Base-by-base conservation (phyloP, 1,139 yeast genomes). In the Nakaseomyces glabratus region DNA sequence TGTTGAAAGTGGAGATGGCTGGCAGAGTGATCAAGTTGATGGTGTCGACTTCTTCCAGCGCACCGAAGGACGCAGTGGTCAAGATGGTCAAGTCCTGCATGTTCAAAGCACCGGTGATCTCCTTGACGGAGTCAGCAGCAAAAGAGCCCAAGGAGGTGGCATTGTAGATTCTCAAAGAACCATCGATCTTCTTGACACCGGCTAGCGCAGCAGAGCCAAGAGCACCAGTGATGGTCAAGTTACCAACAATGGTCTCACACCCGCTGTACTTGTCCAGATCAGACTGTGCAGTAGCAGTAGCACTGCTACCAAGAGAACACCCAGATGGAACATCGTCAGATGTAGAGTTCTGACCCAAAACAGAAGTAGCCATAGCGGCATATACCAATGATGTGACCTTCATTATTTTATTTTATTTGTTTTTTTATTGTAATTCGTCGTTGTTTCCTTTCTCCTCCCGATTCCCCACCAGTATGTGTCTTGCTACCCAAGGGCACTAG, bases 201-300 rank as follows among this genome's bases (percentile, higher is more conserved):
- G 71, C 68, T 52, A 76, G 60, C 41, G 73, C 70, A 51, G 79
- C 74, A 42, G 71, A 51, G 49, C 74, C 76, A 39, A 79, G 33
- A 10, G 58, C 61, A 66, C 88, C 86, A 43, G 73, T 58, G 57
- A 90, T 69, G 62, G 69, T 63, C 55, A 90, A 66, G 60, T 80
- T 80, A 69, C 96, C 98, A 46, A 72, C 73, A 48, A 90, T 73
- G 45, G 88, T 82, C 33, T 73, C 63, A 76, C 98, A 90, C 33
- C 76, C 69, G 38, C 84, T 65, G 45, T 82, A 71, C 29, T 63
- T 57, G 53, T 84, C 93, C 57, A 90, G 75, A 49, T 85, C 88
- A 24, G 82, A 57, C 61, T 88, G 85, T 33, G 78, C 74, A 41
- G 93, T 74, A 48, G 82, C 86, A 35, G 93, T 79, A 42, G 76